A percentile compares a stretch with the other conserved stretches of the same genome.
phyloP scores from a whole-genome alignment of 495 filamentous ascomycete genomes.

The Aspergillus hancockii region DNA sequence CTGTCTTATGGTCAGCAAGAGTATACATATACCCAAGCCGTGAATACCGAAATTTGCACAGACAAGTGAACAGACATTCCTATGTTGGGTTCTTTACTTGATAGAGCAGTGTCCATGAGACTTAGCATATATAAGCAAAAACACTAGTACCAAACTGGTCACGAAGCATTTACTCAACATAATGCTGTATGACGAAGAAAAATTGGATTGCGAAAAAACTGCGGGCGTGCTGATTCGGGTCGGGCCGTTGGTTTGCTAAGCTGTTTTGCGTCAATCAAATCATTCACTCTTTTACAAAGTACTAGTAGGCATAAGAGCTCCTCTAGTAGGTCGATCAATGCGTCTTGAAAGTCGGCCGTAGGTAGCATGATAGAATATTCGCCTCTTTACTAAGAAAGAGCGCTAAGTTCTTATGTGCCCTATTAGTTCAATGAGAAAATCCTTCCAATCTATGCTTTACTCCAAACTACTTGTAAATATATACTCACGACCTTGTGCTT shows the following conservation, averaged over 20 bases:
- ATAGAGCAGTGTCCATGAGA: conserved; percentile 18
- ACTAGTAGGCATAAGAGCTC: background rate
- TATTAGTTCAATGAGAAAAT: no score
- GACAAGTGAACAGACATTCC: conserved; percentile 1
- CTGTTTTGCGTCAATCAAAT: background rate
- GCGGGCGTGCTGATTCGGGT: conserved; percentile 16
- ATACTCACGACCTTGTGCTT: no score
- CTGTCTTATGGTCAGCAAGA: conserved; percentile 91
- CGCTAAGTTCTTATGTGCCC: no score
- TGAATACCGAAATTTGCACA: conserved; percentile 36
- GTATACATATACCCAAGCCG: conserved; percentile 94
- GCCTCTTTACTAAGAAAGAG: no score
- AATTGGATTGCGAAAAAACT: conserved; percentile 21
- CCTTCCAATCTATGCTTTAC: no score
- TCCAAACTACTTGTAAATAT: no score
- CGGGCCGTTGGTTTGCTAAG: background rate
- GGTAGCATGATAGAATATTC: background rate
- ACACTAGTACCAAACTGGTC: conserved; percentile 13
- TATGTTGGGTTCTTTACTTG: conserved; percentile 13
- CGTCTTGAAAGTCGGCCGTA: background rate
- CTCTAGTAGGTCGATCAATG: background rate
- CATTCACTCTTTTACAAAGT: background rate
- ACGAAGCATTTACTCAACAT: conserved; percentile 22
- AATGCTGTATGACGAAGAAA: conserved; percentile 12
- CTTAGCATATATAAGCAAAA: conserved; percentile 22